Base-by-base conservation (phyloP, 495 filamentous ascomycete species). In the Trichodelitschia bisporula region DNA sequence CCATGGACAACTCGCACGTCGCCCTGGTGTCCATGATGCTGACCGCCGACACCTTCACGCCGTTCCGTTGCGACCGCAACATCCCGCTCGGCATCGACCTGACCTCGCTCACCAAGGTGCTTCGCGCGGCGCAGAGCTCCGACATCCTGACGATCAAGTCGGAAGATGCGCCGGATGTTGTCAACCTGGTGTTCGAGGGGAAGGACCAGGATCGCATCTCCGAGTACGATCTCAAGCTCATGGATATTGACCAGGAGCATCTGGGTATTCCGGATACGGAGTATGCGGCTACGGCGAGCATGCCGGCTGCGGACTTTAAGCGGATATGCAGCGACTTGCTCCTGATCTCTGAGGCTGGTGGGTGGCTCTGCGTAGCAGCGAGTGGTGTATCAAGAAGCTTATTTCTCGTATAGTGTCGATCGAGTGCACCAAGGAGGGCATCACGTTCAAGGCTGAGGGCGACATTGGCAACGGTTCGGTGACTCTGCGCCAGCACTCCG, bases 201-300 rank as follows among this genome's bases (percentile, higher is more conserved):
- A 59, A 67, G 36, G 76, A 77, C 50, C 78, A 66, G 40, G 86
- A 99, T 51, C 59, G 86, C 30, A 64, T 95, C 36, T 86, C 77
- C 59, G 86, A 95, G 55, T 99, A 95, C 52, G 86, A 99, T 55
- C 73, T 99, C 57, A 99, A 99, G 68, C 65, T 99, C 38, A 99
- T 99, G 89, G 86, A 99, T 52, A 93, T 99, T 50, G 86, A 99
- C 55, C 86, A 99, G 56, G 86, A 99, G 59, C 86, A 99, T 52
- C 54, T 99, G 56, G 86, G 86, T 26, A 99, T 99, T 47, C 86
- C 86, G 17, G 89, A 95, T 39, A 99, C 89, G 9, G 86, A 95
- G 42, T 99, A 99, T 46, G 74, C 78, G 24, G 84, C 89, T 21
- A 83, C 74, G 17, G 72, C 95, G 33, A 62, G 60, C 34, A 78